These are phyloP conservation scores for Penicillium turbatum DNA, from an alignment of 495 filamentous ascomycete genomes.

Conservation along the genomic window DNA sequence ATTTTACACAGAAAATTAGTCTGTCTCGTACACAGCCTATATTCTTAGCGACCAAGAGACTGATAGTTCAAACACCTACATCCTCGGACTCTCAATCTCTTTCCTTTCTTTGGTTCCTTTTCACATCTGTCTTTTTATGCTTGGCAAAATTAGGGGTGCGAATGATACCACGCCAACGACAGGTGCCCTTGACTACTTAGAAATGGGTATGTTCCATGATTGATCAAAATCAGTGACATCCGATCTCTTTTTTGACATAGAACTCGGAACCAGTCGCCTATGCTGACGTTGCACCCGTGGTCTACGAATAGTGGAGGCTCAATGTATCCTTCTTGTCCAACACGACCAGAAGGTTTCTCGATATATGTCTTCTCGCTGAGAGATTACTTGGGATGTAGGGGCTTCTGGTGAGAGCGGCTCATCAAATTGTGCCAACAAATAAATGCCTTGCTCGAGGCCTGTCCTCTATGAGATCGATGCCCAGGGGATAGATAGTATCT, in stretches of 20 bases:
- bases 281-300: background rate
- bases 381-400: background rate
- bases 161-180: no score
- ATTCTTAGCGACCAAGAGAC: no score
- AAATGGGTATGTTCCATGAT: no score
- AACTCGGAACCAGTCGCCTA: slow-evolving; percentile 31
- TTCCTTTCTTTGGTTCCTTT: no score
- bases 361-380: background rate
- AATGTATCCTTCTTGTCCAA: background rate
- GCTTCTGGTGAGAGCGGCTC: background rate
- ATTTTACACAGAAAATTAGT: background rate
- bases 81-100: no score
- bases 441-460: slow-evolving; percentile 8
- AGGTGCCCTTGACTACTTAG: no score
- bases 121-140: no score
- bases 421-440: slow-evolving; percentile 1
- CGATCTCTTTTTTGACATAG: no score
- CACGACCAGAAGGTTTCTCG: background rate
- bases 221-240: no score
- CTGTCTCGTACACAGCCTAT: no score
- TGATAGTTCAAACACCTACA: no score
- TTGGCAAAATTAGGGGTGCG: no score
- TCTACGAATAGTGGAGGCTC: slow-evolving; percentile 3
- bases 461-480: slow-evolving; percentile 6
- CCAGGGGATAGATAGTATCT: background rate